Percentiles rank a stretch among this genome's conserved stretches.
Evolutionary conservation across 2,329 filamentous ascomycete species (phyloP).

Genomic region (Scolecobasidium constrictum): DNA sequence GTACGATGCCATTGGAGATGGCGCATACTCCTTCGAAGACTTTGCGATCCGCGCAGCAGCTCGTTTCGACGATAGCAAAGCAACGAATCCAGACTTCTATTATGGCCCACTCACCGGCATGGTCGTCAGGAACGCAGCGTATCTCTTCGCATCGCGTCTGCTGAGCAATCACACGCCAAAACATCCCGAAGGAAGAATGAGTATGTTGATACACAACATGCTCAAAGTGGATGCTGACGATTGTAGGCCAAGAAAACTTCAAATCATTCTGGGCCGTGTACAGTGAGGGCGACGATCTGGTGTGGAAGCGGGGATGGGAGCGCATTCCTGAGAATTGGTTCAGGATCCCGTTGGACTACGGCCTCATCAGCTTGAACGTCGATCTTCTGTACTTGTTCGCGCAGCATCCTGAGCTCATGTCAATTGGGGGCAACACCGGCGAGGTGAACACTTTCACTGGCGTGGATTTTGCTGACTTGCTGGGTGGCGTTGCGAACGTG

Average conservation of each 20-base stretch:
- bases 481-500: slow-evolving; percentile 28
- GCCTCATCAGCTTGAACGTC: not conserved
- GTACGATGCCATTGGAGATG: not conserved
- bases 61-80: not conserved
- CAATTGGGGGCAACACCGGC: slow-evolving; percentile 42
- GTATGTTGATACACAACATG: not conserved
- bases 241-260: not conserved
- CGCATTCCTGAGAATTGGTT: slow-evolving; percentile 1
- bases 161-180: not conserved
- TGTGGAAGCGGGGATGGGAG: not conserved
- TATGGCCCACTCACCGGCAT: not conserved
- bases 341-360: not conserved
- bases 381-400: not conserved
- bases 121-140: not conserved
- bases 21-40: not conserved
- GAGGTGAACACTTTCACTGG: slow-evolving; percentile 40
- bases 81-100: not conserved
- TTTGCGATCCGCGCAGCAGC: not conserved
- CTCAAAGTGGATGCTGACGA: not conserved
- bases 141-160: not conserved
- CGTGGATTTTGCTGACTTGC: slow-evolving; percentile 31
- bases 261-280: not conserved
- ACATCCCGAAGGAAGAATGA: not conserved
- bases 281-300: not conserved
- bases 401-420: slow-evolving; percentile 13